Percentiles rank a stretch among this genome's conserved stretches.
These are phyloP conservation scores for Iris pallida DNA, from an alignment of 116 monocot genomes.

Conservation along the genomic window DNA sequence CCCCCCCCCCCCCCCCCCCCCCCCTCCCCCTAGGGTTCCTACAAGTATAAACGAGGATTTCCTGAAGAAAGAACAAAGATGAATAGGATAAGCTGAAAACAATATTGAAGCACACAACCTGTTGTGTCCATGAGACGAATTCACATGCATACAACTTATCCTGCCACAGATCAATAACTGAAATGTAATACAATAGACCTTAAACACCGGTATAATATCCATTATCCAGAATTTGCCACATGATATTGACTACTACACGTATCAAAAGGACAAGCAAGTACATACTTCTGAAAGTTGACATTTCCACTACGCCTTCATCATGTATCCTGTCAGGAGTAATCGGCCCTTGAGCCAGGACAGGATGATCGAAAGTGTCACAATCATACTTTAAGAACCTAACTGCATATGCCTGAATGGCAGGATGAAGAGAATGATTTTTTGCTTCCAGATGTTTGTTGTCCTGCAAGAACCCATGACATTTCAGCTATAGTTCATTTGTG, in stretches of 20 bases:
- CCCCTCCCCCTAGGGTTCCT: too few species aligned
- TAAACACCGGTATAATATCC: not conserved
- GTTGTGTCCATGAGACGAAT: not conserved
- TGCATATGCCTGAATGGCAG: slow-evolving; percentile 63
- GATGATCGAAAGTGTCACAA: slow-evolving; percentile 10
- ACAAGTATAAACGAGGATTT: too few species aligned
- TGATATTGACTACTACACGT: not conserved
- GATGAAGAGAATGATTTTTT: slow-evolving; percentile 3
- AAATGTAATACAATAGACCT: not conserved
- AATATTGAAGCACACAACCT: not conserved
- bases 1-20: too few species aligned
- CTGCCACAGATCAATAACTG: not conserved
- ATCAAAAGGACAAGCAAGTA: slow-evolving; percentile 5
- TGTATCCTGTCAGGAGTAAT: slow-evolving; percentile 62
- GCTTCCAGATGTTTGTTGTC: not conserved
- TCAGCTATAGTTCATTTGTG: not conserved
- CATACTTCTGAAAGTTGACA: slow-evolving; percentile 69
- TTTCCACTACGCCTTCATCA: slow-evolving; percentile 50
- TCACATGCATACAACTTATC: not conserved
- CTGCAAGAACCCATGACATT: not conserved
- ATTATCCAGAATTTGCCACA: not conserved
- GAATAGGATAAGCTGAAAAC: not conserved
- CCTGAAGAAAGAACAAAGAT: too few species aligned
- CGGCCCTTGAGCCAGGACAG: slow-evolving; percentile 59
- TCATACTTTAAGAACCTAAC: slow-evolving; percentile 51